Evolutionary conservation across 2,329 filamentous ascomycete species (phyloP), one percentile per base, ranked within the genome.

Genomic region (Diaporthe citri): DNA sequence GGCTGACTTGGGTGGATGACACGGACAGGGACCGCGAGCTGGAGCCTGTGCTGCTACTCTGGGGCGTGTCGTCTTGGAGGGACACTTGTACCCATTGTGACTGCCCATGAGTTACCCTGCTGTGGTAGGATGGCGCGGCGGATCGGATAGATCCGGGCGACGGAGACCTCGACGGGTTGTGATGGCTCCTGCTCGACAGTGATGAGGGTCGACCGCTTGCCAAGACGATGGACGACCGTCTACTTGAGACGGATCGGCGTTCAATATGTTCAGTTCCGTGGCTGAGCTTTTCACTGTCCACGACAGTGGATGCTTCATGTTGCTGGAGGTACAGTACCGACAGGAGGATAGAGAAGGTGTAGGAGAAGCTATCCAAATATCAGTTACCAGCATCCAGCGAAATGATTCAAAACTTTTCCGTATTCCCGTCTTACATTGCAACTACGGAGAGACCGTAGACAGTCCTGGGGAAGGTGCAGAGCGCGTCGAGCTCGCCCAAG

Each of bases 391-490:
- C 41, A 17, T 2, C 22, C 9, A n/a, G 1, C 0, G 10, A 1
- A 2, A 10, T 39, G 0, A 7, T 51, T 5, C 43, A 28, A 25
- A 73, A 2, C 28, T 43, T 55, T 25, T 34, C 22, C 22, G 2
- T 22, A 12, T 67, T 41, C n/a, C 4, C n/a, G 28, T 62, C 78
- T 76, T 75, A 79, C 78, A 78, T 75, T 55, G 78, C 73, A 22
- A 71, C 59, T 20, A 75, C 70, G 56, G 76, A 76, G 20, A 79
- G 43, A 22, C 75, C 73, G 43, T 77, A 77, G n/a, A 78, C 73
- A 52, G 75, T 74, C 39, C 73, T 57, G 8, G 78, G 74, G 4
- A 78, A 69, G 12, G 66, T 64, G 71, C 78, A 79, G 36, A 73
- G 64, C 48, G 43, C 36, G n/a, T 78, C 77, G 56, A 78, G 71